These are phyloP conservation scores for Penicillium riverlandense DNA, from an alignment of 495 filamentous ascomycete genomes.

Conservation along the genomic window DNA sequence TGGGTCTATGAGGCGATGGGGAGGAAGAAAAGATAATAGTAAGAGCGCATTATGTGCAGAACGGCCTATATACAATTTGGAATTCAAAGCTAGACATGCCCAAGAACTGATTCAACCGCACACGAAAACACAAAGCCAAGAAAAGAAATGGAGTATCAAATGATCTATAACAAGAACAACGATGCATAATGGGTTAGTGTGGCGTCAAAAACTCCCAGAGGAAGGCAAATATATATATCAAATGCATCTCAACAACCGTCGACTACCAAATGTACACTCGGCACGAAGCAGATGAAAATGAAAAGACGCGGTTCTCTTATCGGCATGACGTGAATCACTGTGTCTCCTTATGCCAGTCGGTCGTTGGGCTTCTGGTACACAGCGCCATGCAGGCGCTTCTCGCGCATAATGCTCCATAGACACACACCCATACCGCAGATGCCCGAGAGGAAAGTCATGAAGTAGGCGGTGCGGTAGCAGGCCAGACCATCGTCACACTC, in stretches of 20 bases:
- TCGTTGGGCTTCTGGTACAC: constrained; percentile 26
- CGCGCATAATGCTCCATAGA: constrained; percentile 70
- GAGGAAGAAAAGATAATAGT: too few relatives aligned
- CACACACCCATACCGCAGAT: constrained; percentile 60
- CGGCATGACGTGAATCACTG: too few relatives aligned
- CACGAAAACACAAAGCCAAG: background rate
- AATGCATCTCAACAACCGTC: too few relatives aligned
- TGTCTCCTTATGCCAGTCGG: constrained; percentile 23
- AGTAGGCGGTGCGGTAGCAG: constrained; percentile 80
- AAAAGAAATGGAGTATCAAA: constrained; percentile 8
- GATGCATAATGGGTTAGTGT: constrained; percentile 1
- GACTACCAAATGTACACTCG: too few relatives aligned
- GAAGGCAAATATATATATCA: too few relatives aligned
- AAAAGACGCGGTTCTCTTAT: too few relatives aligned
- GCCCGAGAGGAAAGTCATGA: constrained; percentile 71
- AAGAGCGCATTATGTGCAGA: too few relatives aligned
- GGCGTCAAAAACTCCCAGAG: background rate
- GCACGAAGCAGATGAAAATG: too few relatives aligned
- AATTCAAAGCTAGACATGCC: background rate
- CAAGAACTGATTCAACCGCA: background rate
- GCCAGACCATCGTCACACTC: constrained; percentile 71
- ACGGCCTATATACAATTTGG: too few relatives aligned
- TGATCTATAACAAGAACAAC: constrained; percentile 3
- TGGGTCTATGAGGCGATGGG: too few relatives aligned
- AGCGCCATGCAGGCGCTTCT: constrained; percentile 32